These are phyloP conservation scores for Scalesia atractyloides DNA, from an alignment of 129 eudicot genomes.

Conservation along the genomic window DNA sequence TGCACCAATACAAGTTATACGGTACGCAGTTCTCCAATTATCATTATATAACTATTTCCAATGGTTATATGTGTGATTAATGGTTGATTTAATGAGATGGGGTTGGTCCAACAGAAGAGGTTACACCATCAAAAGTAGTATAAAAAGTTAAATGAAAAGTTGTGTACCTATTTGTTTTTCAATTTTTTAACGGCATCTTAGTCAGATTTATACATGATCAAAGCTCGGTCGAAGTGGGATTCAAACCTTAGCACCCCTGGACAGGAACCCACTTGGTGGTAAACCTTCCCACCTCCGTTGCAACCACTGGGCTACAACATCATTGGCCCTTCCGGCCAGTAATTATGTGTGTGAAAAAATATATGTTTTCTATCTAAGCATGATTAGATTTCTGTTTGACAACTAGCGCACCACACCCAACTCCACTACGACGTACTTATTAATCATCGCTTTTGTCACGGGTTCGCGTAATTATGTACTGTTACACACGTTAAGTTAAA, in stretches of 20 bases:
- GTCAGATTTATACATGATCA: too few species aligned
- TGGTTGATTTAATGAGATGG: conserved; percentile 9
- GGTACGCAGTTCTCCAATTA: too few species aligned
- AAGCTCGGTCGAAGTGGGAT: too few species aligned
- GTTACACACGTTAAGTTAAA: not conserved
- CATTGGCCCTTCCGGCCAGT: conserved; percentile 5
- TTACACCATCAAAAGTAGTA: conserved; percentile 29
- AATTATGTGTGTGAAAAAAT: not conserved
- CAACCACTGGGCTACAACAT: too few species aligned
- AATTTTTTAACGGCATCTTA: too few species aligned
- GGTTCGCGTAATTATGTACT: not conserved
- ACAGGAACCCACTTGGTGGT: too few species aligned
- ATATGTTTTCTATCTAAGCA: conserved; percentile 10
- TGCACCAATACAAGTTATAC: too few species aligned
- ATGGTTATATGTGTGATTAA: not conserved
- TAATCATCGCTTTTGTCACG: not conserved
- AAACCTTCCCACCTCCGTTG: too few species aligned
- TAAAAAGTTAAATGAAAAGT: conserved; percentile 31
- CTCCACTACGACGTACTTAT: conserved; percentile 33
- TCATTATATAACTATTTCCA: too few species aligned
- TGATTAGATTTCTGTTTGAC: conserved; percentile 42
- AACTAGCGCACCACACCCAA: conserved; percentile 46
- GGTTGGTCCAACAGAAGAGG: conserved; percentile 29
- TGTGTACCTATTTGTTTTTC: conserved; percentile 22
- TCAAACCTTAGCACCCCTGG: too few species aligned